Base-by-base conservation (phyloP, 768 basidiomycete species). In the Rhizopogon sp. region DNA sequence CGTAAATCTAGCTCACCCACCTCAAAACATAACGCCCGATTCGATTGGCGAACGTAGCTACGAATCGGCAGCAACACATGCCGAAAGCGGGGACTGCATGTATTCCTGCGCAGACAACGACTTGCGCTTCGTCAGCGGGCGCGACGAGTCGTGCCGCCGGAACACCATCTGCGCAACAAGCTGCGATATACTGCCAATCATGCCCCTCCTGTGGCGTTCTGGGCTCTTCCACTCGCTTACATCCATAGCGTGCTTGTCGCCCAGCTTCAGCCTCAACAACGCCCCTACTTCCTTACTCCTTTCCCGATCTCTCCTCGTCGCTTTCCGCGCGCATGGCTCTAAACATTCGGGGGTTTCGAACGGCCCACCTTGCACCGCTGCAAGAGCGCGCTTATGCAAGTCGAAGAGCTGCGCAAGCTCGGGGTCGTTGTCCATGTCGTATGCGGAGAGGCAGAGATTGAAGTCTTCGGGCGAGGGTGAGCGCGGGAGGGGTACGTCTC, bases 221-320 rank as follows among this genome's bases (percentile, higher is more conserved):
- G 64, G 62, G 25, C 60, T 65, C 47, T 52, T 59, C 59, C 62
- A 20, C 53, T 65, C 64, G 53, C 65, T 64, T 5, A 64, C 60
- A 54, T 54, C 59, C 14, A 55, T 56, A 6, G 56, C 43, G 16
- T 70, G 55, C 45, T 60, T 60, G 44, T 70, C 68, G 20, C 65
- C 71, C 58, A 82, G 61, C 68, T 85, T 86, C 57, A 85, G 64
- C 61, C 81, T 73, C 58, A 87, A 66, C 56, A 86, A 70, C 35
- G 79, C 72, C 8, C 77, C 75, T 10, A 85, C 68, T 70, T 87
- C 85, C 57, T 77, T 75, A 22, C 75, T 74, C 40, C 77, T 70
- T 66, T 83, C 84, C 60, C 78, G 78, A 60, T 81, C 79, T 49
- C 72, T 69, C 65, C 80, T 69, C 59, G 53, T 64, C 17, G 35